phyloP scores from a whole-genome alignment of 2,329 filamentous ascomycete species.

The Nemania serpens region DNA sequence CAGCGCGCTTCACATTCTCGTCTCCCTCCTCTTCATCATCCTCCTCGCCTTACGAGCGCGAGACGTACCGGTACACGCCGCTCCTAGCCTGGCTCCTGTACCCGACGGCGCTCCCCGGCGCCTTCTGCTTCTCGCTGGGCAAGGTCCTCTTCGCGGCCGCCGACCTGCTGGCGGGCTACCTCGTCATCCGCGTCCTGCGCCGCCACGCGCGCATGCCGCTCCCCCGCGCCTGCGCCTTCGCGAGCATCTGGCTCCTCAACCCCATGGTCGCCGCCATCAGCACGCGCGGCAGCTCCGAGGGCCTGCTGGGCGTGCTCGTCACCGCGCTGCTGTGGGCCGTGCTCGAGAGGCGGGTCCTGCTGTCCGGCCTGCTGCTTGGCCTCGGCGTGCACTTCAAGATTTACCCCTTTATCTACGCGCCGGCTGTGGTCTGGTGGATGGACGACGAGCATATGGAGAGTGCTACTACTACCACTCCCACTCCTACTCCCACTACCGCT shows the following conservation, averaged over 20 bases:
- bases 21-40: constrained; percentile 81
- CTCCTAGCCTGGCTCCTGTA: constrained; percentile 88
- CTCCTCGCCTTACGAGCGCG: constrained; percentile 81
- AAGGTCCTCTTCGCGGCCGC: constrained; percentile 85
- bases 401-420: constrained; percentile 95
- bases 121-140: constrained; percentile 76
- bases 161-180: constrained; percentile 83
- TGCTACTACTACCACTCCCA: background rate
- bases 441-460: constrained; percentile 56
- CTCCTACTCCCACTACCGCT: background rate
- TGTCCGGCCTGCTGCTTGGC: constrained; percentile 79
- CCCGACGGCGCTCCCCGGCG: constrained; percentile 63
- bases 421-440: constrained; percentile 80
- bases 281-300: constrained; percentile 92
- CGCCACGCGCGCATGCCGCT: constrained; percentile 51
- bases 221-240: constrained; percentile 70
- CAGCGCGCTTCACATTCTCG: constrained; percentile 67
- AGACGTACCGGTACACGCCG: constrained; percentile 97
- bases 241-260: constrained; percentile 91
- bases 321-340: constrained; percentile 84
- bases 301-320: constrained; percentile 82
- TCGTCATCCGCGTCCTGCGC: constrained; percentile 45
- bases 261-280: constrained; percentile 98
- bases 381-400: constrained; percentile 96
- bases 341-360: constrained; percentile 59